Conservation (phyloP, 306 rosid species). For the Alnus rubra region DNA sequence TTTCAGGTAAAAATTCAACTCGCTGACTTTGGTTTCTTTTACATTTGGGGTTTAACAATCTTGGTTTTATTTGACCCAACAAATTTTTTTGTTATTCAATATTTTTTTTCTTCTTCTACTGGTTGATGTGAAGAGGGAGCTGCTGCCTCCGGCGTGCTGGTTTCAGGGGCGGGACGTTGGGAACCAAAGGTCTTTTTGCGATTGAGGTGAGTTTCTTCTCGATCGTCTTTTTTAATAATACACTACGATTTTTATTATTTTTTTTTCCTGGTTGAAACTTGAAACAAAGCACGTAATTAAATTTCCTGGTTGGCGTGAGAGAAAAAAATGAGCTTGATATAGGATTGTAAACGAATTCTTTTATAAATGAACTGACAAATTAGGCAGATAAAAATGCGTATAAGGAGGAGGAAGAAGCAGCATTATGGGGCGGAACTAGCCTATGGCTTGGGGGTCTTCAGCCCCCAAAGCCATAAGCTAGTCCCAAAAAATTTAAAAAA, state of each 20-base stretch:
- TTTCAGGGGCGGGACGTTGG: slow-evolving; percentile 15
- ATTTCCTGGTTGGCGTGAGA: neutral
- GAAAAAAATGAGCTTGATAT: too few relatives aligned
- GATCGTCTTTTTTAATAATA: neutral
- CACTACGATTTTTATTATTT: neutral
- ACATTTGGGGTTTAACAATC: neutral
- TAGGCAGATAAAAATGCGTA: neutral
- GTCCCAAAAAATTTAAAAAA: too few relatives aligned
- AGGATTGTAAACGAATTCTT: neutral
- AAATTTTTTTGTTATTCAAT: neutral
- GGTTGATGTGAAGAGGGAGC: neutral
- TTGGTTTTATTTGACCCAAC: neutral
- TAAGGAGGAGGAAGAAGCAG: neutral
- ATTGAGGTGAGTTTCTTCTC: slow-evolving; percentile 14
- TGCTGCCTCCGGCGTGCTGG: slow-evolving; percentile 12
- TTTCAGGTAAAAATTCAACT: neutral
- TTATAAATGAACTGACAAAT: neutral
- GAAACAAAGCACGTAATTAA: neutral
- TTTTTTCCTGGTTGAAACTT: neutral
- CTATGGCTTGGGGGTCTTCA: too few relatives aligned
- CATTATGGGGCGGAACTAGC: neutral
- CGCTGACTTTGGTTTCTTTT: neutral
- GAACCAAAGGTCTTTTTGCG: neutral
- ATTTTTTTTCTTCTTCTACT: neutral
- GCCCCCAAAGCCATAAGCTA: too few relatives aligned